Base-by-base conservation (phyloP, 1,284 basidiomycete genomes). In the Coniophora puteana region DNA sequence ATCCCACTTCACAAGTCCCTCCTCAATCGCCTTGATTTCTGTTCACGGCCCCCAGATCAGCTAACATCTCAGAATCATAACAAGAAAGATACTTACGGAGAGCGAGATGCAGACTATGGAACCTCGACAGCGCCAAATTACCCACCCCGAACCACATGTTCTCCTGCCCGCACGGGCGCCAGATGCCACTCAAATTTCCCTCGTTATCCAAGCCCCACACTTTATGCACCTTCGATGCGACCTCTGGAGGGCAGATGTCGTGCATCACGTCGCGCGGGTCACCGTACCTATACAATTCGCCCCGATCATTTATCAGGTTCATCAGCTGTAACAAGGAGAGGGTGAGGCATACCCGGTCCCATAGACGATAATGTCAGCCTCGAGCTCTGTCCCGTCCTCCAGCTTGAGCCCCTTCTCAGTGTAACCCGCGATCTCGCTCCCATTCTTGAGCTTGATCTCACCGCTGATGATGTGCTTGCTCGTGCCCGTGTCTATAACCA, bases 191-290 rank as follows among this genome's bases (percentile, higher is more conserved):
- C 28, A 81, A 60, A 57, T 84, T 79, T 1, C 78, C 77, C 48
- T 83, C 79, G 11, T 60, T 54, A 50, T 78, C 68, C 23, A 79
- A 51, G 3, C 76, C 74, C 83, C 80, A 84, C 20, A 83, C 61
- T 0, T 66, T 65, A 24, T 67, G 65, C 31, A 76, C 52, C 27
- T 66, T 65, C 14, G 68, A 58, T 3, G 66, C 71, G 11, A 77
- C 62, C 8, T 76, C 67, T 12, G 75, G 66, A 0, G 72, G 72
- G 23, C 75, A 63, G 26, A 84, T 63, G 3, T 62, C 56, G 13
- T 62, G 54, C 22, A 80, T 61, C 4, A 71, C 67, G 21, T 57
- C 53, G 21, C 59, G 51, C 7, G 62, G 48, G 45, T 72, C 62
- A 7, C 62, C 66, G 39, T 72, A 62, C 7, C 74, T 76, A 40